phyloP scores from a whole-genome alignment of 192 early-diverging fungal genomes.

The Coemansia sp. region DNA sequence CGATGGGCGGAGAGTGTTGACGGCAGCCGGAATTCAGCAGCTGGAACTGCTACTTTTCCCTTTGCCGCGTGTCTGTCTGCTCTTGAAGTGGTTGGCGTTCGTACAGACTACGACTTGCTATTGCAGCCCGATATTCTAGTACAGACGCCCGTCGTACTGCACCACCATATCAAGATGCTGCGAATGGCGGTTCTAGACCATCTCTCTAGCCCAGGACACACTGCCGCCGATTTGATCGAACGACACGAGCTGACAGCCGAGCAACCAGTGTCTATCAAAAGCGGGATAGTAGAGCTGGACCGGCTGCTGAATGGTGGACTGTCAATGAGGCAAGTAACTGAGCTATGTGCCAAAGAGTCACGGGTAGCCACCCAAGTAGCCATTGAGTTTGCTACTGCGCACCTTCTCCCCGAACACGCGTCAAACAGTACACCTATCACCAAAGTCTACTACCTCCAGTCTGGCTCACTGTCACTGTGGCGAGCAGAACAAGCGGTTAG shows the following conservation, averaged over 20 bases:
- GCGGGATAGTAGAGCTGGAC: slow-evolving; percentile 31
- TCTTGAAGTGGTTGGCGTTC: slow-evolving; percentile 33
- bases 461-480: slow-evolving; percentile 39
- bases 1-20: neutral
- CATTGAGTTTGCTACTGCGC: slow-evolving; percentile 36
- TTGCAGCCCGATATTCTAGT: slow-evolving; percentile 39
- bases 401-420: slow-evolving; percentile 21
- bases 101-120: slow-evolving; percentile 45
- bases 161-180: slow-evolving; percentile 30
- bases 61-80: slow-evolving; percentile 29
- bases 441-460: slow-evolving; percentile 30
- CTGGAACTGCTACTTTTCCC: neutral
- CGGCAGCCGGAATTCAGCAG: neutral
- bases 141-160: slow-evolving; percentile 26
- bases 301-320: slow-evolving; percentile 33
- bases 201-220: slow-evolving; percentile 30
- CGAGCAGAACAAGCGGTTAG: slow-evolving; percentile 19
- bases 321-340: slow-evolving; percentile 22
- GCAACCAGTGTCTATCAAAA: slow-evolving; percentile 11
- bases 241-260: no score
- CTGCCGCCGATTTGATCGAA: slow-evolving; percentile 23
- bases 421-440: slow-evolving; percentile 1
- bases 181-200: slow-evolving; percentile 43
- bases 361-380: slow-evolving; percentile 24
- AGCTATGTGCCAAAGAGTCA: slow-evolving; percentile 32